Conservation (phyloP, 2,329 filamentous ascomycete genomes). For the Lizonia empirigonia region DNA sequence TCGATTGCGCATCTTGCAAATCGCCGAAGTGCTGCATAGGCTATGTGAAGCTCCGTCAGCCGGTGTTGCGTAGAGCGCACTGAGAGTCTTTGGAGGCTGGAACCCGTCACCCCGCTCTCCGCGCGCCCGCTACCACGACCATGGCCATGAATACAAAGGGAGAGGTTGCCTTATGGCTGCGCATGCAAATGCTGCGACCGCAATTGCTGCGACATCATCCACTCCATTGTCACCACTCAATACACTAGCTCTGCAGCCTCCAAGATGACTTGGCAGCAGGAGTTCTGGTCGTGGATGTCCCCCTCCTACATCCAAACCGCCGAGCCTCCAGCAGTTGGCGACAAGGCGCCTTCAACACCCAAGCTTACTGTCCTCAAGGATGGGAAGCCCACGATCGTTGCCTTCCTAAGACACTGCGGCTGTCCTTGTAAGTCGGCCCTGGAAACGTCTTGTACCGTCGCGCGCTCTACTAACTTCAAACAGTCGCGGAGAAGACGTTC, state of each 20-base stretch:
- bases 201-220: not conserved
- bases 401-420: constrained; percentile 75
- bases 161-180: not conserved
- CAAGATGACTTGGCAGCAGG: constrained; percentile 48
- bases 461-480: constrained; percentile 1
- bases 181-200: not conserved
- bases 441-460: not conserved
- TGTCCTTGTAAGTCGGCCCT: constrained; percentile 66
- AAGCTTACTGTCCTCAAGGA: constrained; percentile 59
- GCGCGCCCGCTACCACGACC: constrained; percentile 6
- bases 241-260: not conserved
- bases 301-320: constrained; percentile 40
- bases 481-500: constrained; percentile 71
- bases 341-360: constrained; percentile 60
- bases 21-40: constrained; percentile 10
- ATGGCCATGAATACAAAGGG: constrained; percentile 6
- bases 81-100: constrained; percentile 6
- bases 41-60: constrained; percentile 14
- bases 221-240: not conserved
- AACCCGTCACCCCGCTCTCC: constrained; percentile 15
- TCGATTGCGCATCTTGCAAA: not conserved
- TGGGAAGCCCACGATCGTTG: constrained; percentile 64
- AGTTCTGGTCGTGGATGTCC: constrained; percentile 52
- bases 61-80: not conserved
- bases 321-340: constrained; percentile 59